Evolutionary conservation across 306 rosid species (phyloP).

Genomic region (Cicer arietinum): DNA sequence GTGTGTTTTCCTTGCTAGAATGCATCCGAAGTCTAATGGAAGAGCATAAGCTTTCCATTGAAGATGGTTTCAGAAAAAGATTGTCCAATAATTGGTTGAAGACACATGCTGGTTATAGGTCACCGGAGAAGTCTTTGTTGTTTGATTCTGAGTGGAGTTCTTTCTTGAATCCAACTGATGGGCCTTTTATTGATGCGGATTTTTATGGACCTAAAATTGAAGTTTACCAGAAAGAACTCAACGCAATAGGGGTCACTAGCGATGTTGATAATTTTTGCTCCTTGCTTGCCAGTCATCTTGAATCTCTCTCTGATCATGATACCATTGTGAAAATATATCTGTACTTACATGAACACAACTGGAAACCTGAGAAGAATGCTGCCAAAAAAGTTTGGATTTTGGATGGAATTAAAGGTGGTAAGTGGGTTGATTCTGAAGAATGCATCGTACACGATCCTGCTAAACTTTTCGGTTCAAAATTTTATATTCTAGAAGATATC

Average conservation of each 20-base stretch:
- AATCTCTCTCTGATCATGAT: slow-evolving; percentile 38
- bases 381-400: slow-evolving; percentile 65
- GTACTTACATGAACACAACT: slow-evolving; percentile 50
- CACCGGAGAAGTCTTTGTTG: slow-evolving; percentile 62
- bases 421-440: slow-evolving; percentile 54
- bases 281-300: slow-evolving; percentile 57
- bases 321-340: slow-evolving; percentile 52
- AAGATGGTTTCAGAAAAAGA: slow-evolving; percentile 43
- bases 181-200: slow-evolving; percentile 69
- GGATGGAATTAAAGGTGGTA: slow-evolving; percentile 46
- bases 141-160: slow-evolving; percentile 55
- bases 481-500: slow-evolving; percentile 50
- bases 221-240: slow-evolving; percentile 57
- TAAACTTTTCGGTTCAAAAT: slow-evolving; percentile 59
- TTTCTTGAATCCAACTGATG: slow-evolving; percentile 57
- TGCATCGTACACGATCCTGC: slow-evolving; percentile 64
- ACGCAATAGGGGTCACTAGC: slow-evolving; percentile 58
- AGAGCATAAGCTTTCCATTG: slow-evolving; percentile 22
- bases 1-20: slow-evolving; percentile 60
- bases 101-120: slow-evolving; percentile 61
- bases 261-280: slow-evolving; percentile 52
- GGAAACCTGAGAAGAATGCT: slow-evolving; percentile 57
- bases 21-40: slow-evolving; percentile 48
- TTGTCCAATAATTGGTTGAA: slow-evolving; percentile 67
- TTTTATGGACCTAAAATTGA: slow-evolving; percentile 57